Evolutionary conservation across 108 stramenopile genomes (phyloP), one percentile per base, ranked within the genome.

Genomic region (Nitzschia inconspicua): DNA sequence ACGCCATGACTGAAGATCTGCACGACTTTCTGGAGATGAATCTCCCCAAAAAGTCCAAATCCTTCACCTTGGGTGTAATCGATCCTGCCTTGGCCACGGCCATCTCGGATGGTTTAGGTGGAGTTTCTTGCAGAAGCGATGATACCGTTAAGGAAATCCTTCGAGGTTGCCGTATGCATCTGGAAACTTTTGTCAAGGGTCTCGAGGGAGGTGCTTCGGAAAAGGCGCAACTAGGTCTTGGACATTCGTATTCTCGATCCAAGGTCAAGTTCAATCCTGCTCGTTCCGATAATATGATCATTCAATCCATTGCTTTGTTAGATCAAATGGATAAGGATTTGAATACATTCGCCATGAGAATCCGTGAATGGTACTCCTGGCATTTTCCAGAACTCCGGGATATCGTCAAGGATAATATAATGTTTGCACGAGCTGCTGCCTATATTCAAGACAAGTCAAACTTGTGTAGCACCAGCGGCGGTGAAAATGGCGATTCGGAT

Each of bases 271-370:
- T 99, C 79, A 98, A 98, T 66, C 98, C 98, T 36, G 96, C 93
- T 25, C 79, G 97, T 7, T 83, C 91, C 36, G 99, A 99, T 69
- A 99, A 98, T 60, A 99, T 99, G 99, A 98, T 99, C 74, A 99
- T 99, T 68, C 99, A 99, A 64, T 85, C 94, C 57, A 99, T 98
- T 77, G 96, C 92, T 63, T 83, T 99, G 7, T 78, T 99, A 55
- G 99, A 99, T 82, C 97, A 98, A 71, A 80, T 99, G 82, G 99
- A 99, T 68, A 99, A 99, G 82, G 99, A 99, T 72, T 60, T 98
- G 16, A 99, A 99, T 72, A 98, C 98, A 23, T 98, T 98, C 74
- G 97, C 98, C 44, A 99, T 99, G 99, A 78, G 99, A 36, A 94
- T 98, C 29, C 72, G 95, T 10, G 99, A 99, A 75, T 99, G 99